Conservation (phyloP, 352 stramenopile species). For the Bremia lactucae region DNA sequence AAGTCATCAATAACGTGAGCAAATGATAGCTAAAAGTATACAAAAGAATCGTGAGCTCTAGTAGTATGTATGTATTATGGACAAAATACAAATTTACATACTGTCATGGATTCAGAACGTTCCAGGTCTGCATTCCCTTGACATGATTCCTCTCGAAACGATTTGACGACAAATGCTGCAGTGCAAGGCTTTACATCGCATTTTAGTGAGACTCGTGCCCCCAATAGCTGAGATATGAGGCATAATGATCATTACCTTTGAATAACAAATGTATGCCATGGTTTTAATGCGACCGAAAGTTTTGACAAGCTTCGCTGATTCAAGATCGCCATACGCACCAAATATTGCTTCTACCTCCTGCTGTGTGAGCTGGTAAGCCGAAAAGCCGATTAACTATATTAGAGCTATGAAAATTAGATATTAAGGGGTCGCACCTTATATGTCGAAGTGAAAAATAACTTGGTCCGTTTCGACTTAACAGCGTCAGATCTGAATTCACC, state of each 20-base stretch:
- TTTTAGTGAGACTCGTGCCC: conserved; percentile 1
- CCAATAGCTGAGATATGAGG: background rate
- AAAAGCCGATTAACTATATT: conserved; percentile 1
- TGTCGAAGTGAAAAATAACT: conserved; percentile 64
- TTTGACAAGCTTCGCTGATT: conserved; percentile 50
- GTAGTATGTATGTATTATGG: too few relatives aligned
- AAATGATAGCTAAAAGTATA: conserved; percentile 30
- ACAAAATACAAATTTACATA: conserved; percentile 17
- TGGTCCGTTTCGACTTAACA: conserved; percentile 13
- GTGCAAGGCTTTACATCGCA: conserved; percentile 26
- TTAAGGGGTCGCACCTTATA: conserved; percentile 62
- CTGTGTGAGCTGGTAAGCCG: conserved; percentile 43
- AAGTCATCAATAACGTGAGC: conserved; percentile 19
- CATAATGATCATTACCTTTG: conserved; percentile 26
- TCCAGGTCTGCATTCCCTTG: conserved; percentile 24
- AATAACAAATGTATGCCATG: conserved; percentile 76
- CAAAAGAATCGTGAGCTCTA: too few relatives aligned
- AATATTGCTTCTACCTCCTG: conserved; percentile 81
- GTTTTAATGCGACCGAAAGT: conserved; percentile 77
- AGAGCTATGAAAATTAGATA: too few relatives aligned
- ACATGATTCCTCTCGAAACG: conserved; percentile 32
- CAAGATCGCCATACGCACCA: conserved; percentile 64
- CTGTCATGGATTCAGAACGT: conserved; percentile 39
- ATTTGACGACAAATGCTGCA: conserved; percentile 41
- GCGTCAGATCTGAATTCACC: conserved; percentile 11